These are phyloP conservation scores for Boechera retrofracta DNA, from an alignment of 345 rosid species.

Conservation along the genomic window DNA sequence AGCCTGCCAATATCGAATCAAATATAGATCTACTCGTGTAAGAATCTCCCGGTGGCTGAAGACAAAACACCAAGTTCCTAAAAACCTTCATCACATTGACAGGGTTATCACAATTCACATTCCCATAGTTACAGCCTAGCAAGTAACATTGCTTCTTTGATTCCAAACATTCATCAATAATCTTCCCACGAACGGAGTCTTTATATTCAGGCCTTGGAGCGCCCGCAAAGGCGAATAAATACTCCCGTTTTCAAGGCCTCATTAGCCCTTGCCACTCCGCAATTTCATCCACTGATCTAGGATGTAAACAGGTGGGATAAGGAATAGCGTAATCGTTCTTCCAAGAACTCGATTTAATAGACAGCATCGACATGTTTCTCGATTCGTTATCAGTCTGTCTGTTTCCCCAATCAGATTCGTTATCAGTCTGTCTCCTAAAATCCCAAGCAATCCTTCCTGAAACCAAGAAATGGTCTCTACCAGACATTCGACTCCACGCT, in stretches of 20 bases:
- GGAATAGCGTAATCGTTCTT: constrained; percentile 70
- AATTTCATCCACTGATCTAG: constrained; percentile 48
- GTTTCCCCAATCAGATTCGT: constrained; percentile 71
- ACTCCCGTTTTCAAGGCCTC: constrained; percentile 49
- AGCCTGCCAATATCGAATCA: constrained; percentile 67
- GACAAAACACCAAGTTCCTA: constrained; percentile 63
- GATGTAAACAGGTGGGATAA: constrained; percentile 73
- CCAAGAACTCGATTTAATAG: constrained; percentile 68
- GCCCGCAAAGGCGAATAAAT: constrained; percentile 63
- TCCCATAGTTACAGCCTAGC: constrained; percentile 61
- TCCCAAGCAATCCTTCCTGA: constrained; percentile 81
- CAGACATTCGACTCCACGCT: constrained; percentile 63
- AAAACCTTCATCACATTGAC: constrained; percentile 64
- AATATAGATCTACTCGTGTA: constrained; percentile 66
- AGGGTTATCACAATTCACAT: constrained; percentile 58
- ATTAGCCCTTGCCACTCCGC: constrained; percentile 59
- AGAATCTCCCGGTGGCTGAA: constrained; percentile 74
- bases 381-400: constrained; percentile 62
- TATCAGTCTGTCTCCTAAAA: constrained; percentile 64
- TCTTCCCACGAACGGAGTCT: constrained; percentile 60
- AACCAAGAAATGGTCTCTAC: constrained; percentile 71
- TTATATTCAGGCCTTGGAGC: constrained; percentile 66
- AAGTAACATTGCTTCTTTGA: constrained; percentile 53
- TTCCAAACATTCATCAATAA: constrained; percentile 64
- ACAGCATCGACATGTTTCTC: constrained; percentile 65